These are phyloP conservation scores for Tieghemostelium lacteum DNA, from an alignment of 78 protist genomes.

Conservation along the genomic window DNA sequence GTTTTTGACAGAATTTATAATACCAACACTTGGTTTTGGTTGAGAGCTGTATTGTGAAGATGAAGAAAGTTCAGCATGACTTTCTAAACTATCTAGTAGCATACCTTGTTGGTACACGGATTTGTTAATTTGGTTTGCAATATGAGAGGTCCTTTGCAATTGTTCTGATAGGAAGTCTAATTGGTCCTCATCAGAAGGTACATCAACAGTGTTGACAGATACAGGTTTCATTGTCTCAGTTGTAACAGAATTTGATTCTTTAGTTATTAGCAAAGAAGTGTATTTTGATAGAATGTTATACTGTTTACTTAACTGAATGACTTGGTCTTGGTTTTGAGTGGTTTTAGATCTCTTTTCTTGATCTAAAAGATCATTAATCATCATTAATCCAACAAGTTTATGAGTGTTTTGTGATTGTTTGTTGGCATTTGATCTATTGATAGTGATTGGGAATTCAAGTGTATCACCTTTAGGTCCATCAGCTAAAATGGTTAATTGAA, in stretches of 20 bases:
- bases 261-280: constrained; percentile 25
- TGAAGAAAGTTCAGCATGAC: no score
- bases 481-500: background rate
- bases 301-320: constrained; percentile 1
- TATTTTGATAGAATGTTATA: constrained; percentile 18
- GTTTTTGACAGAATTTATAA: no score
- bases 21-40: no score
- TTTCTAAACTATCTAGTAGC: no score
- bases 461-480: background rate
- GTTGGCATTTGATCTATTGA: background rate
- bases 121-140: no score
- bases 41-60: no score
- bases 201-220: no score
- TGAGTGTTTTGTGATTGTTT: constrained; percentile 6
- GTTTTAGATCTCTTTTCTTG: background rate
- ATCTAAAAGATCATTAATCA: constrained; percentile 28
- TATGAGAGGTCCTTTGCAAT: no score
- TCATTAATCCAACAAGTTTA: constrained; percentile 6
- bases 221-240: constrained; percentile 14
- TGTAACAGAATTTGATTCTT: constrained; percentile 1
- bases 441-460: background rate
- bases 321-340: background rate
- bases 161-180: no score
- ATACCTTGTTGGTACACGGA: no score
- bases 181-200: no score